A percentile compares a stretch with the other conserved stretches of the same genome.
Conservation (phyloP, 2,329 filamentous ascomycete species). For the Elsinoe australis region DNA sequence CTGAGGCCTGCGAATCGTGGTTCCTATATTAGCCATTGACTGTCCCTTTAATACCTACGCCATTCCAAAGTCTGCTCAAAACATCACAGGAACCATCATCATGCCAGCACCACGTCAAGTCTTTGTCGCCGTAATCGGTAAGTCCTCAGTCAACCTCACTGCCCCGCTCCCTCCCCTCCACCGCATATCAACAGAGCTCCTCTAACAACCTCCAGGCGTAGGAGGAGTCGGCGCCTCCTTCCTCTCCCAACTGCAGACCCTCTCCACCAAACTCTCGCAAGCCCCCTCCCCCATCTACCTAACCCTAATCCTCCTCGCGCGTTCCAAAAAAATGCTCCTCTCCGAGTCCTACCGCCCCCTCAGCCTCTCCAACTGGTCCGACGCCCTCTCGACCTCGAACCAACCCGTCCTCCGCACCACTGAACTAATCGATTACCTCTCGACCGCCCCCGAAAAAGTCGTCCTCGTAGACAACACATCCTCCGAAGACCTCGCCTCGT, state of each 20-base stretch:
- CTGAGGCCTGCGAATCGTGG: neutral
- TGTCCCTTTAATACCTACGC: neutral
- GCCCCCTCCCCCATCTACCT: conserved; percentile 55
- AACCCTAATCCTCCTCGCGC: conserved; percentile 74
- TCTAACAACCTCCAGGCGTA: conserved; percentile 52
- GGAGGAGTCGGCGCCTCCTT: conserved; percentile 92
- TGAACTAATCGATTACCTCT: conserved; percentile 69
- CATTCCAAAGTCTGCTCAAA: neutral
- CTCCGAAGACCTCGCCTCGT: conserved; percentile 72
- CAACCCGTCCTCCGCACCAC: conserved; percentile 59
- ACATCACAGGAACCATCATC: neutral
- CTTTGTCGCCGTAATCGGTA: conserved; percentile 43
- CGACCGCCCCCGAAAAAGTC: conserved; percentile 66
- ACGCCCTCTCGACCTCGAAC: conserved; percentile 54
- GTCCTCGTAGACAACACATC: conserved; percentile 94
- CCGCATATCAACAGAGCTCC: neutral
- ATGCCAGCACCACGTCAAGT: conserved; percentile 40
- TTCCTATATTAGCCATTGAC: conserved; percentile 8
- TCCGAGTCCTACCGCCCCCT: conserved; percentile 64
- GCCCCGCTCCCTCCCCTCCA: too few species aligned
- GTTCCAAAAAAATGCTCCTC: conserved; percentile 75
- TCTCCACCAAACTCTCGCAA: conserved; percentile 53
- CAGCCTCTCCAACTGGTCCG: conserved; percentile 52
- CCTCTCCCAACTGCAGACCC: conserved; percentile 66
- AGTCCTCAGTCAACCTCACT: neutral